phyloP scores from a whole-genome alignment of 345 rosid species.

The Rhodamnia rubescens region DNA sequence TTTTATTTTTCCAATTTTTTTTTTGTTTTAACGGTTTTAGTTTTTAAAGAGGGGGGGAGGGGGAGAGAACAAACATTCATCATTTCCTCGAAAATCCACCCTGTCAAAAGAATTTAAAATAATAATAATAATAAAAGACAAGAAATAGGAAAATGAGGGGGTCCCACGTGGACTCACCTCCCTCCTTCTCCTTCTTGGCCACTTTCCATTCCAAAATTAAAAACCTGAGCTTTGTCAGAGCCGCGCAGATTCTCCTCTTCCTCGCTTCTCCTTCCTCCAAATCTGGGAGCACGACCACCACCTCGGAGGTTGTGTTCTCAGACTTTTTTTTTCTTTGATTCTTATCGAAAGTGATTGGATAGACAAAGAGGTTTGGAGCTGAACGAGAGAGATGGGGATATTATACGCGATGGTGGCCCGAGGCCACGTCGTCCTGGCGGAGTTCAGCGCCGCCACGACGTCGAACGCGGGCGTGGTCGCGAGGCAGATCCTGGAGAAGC shows the following conservation, averaged over 20 bases:
- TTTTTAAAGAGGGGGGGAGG: no score
- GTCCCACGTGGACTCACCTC: neutral
- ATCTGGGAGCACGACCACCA: neutral
- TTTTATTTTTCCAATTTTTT: neutral
- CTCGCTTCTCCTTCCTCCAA: neutral
- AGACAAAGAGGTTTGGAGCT: neutral
- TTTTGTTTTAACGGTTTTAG: rapidly evolving
- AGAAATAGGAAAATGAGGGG: neutral
- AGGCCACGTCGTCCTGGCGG: constrained; percentile 37
- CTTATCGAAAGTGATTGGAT: neutral
- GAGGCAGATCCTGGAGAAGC: constrained; percentile 26
- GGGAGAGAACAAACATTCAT: neutral
- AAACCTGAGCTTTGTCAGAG: neutral
- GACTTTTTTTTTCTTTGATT: neutral
- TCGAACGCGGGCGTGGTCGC: constrained; percentile 28
- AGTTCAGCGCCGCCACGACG: constrained; percentile 18
- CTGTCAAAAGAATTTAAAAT: neutral
- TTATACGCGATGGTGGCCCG: constrained; percentile 44
- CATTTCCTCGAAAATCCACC: neutral
- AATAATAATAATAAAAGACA: no score
- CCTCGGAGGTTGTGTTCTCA: neutral
- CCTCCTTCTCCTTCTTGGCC: neutral
- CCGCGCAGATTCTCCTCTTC: neutral
- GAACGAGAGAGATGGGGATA: constrained; percentile 19
- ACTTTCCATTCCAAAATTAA: neutral